Conservation (phyloP, 106 monocot genomes). For the Chionographis japonica region DNA sequence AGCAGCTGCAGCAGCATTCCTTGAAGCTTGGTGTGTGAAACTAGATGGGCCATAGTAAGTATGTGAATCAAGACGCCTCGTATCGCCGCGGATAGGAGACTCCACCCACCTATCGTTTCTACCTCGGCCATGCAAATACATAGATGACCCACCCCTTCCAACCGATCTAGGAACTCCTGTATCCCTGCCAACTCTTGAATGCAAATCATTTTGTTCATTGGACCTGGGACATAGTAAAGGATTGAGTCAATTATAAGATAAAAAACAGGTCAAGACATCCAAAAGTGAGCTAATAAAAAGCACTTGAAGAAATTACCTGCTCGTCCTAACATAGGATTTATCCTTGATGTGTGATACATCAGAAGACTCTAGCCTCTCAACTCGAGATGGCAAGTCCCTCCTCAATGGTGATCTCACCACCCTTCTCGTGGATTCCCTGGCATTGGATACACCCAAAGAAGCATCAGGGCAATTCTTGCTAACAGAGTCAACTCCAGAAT, state of each 20-base stretch:
- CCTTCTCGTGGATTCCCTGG: conserved; percentile 15
- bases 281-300: background rate
- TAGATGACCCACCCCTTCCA: conserved; percentile 26
- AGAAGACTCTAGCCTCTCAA: conserved; percentile 33
- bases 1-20: conserved; percentile 73
- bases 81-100: conserved; percentile 18
- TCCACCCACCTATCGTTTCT: conserved; percentile 35
- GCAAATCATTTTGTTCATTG: conserved; percentile 13
- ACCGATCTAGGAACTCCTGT: conserved; percentile 11
- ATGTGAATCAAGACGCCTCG: conserved; percentile 29
- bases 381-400: conserved; percentile 31
- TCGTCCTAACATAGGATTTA: conserved; percentile 30
- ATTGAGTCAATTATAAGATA: conserved; percentile 1
- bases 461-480: background rate
- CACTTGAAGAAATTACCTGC: conserved; percentile 40
- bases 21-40: conserved; percentile 34
- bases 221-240: conserved; percentile 24
- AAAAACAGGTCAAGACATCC: background rate
- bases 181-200: conserved; percentile 31
- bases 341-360: conserved; percentile 37
- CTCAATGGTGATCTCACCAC: conserved; percentile 11
- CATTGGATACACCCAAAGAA: conserved; percentile 1
- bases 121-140: conserved; percentile 26
- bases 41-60: conserved; percentile 29
- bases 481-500: conserved; percentile 5